These are phyloP conservation scores for Chlorella vulgaris DNA, from an alignment of 139 green algal species.

Conservation along the genomic window DNA sequence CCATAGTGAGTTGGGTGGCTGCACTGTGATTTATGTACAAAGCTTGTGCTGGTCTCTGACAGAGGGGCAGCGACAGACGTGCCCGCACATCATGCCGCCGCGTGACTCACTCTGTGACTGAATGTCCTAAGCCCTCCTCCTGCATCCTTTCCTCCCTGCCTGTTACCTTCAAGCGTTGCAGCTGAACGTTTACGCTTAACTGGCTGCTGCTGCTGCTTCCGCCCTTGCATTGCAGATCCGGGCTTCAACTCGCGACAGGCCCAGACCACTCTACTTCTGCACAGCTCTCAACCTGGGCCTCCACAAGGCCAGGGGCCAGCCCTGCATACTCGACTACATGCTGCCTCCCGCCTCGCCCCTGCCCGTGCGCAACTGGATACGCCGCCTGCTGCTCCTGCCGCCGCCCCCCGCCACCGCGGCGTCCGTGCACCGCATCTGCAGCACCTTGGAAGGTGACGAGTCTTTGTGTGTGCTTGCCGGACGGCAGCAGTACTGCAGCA, in stretches of 20 bases:
- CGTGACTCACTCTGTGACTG: too few relatives aligned
- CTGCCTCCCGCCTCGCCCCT: slow-evolving; percentile 39
- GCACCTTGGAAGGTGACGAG: slow-evolving; percentile 40
- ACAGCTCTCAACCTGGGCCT: slow-evolving; percentile 81
- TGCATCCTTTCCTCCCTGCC: too few relatives aligned
- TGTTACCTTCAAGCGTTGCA: too few relatives aligned
- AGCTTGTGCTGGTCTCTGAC: not conserved
- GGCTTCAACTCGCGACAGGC: slow-evolving; percentile 33
- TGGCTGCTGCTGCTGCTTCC: not conserved
- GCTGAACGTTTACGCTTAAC: too few relatives aligned
- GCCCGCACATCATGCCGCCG: too few relatives aligned
- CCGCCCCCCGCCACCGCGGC: slow-evolving; percentile 44
- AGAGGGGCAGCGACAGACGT: not conserved
- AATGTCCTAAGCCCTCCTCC: too few relatives aligned
- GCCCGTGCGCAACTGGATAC: slow-evolving; percentile 44
- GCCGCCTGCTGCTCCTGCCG: slow-evolving; percentile 61
- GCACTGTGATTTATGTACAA: too few relatives aligned
- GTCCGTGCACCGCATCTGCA: slow-evolving; percentile 40
- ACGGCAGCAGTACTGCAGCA: not conserved
- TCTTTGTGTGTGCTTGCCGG: too few relatives aligned
- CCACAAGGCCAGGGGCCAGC: slow-evolving; percentile 63
- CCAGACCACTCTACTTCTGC: slow-evolving; percentile 70
- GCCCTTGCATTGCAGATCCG: slow-evolving; percentile 23
- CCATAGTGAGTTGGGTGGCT: slow-evolving; percentile 2
- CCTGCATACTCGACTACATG: slow-evolving; percentile 63